Evolutionary conservation across 305 asterid species (phyloP).

Genomic region (Solanum hybrid): DNA sequence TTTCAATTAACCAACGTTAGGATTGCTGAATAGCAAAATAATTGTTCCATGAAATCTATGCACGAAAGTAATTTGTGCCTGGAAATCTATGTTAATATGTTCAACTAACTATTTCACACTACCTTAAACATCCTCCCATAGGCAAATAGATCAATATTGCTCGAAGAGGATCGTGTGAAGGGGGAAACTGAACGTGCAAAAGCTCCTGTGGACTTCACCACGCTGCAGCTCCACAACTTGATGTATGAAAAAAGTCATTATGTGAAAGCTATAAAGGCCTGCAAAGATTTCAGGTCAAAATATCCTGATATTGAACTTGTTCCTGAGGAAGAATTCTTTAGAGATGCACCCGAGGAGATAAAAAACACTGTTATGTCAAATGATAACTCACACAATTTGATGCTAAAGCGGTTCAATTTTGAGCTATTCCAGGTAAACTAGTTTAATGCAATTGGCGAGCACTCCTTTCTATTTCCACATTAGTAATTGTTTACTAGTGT

Average conservation of each 20-base stretch:
- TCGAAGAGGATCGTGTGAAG: constrained; percentile 86
- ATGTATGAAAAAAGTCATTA: constrained; percentile 95
- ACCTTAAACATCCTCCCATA: constrained; percentile 13
- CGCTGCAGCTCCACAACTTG: constrained; percentile 89
- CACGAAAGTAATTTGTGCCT: background rate
- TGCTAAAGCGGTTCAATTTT: constrained; percentile 88
- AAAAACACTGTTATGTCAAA: constrained; percentile 53
- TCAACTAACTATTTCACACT: background rate
- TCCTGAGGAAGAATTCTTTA: constrained; percentile 78
- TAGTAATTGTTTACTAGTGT: background rate
- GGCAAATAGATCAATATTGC: constrained; percentile 93
- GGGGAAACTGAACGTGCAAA: constrained; percentile 87
- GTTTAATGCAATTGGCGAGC: background rate
- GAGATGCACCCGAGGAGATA: constrained; percentile 76
- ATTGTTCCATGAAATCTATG: background rate
- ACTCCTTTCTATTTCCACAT: background rate
- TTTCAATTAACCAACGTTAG: background rate
- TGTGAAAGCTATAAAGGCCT: constrained; percentile 84
- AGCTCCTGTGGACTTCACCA: constrained; percentile 82
- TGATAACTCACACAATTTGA: constrained; percentile 69
- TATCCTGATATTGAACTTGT: constrained; percentile 72
- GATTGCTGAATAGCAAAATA: background rate
- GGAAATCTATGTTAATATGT: background rate
- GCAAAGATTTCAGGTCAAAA: constrained; percentile 80
- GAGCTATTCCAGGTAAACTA: constrained; percentile 72